Percentiles rank a stretch among this genome's conserved stretches.
phyloP scores from a whole-genome alignment of 345 rosid species.

The Limnanthes douglasii region DNA sequence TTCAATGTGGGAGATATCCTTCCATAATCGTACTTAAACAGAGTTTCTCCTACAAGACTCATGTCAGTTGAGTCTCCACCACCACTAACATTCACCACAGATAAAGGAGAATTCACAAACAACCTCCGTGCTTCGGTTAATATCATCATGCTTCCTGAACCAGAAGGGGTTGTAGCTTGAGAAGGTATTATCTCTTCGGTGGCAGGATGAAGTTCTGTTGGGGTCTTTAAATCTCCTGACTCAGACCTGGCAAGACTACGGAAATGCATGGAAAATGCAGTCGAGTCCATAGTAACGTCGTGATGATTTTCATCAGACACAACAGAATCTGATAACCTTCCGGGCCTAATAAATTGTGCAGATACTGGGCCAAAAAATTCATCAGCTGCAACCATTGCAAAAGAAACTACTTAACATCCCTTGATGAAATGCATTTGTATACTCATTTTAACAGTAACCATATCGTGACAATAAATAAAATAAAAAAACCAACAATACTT shows the following conservation, averaged over 20 bases:
- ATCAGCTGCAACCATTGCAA: slow-evolving; percentile 27
- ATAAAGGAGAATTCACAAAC: slow-evolving; percentile 12
- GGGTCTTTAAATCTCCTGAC: slow-evolving; percentile 44
- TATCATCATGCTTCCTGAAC: slow-evolving; percentile 43
- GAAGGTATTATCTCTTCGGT: slow-evolving; percentile 48
- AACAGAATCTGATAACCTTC: slow-evolving; percentile 48
- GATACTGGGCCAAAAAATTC: slow-evolving; percentile 86
- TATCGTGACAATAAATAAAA: neutral
- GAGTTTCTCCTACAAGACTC: slow-evolving; percentile 69
- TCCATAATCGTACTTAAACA: slow-evolving; percentile 45
- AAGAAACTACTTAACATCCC: slow-evolving; percentile 7
- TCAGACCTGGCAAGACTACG: slow-evolving; percentile 65
- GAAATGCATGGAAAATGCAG: slow-evolving; percentile 84
- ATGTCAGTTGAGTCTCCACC: slow-evolving; percentile 71
- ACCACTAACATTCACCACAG: slow-evolving; percentile 27
- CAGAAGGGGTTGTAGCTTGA: slow-evolving; percentile 20
- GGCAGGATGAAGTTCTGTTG: slow-evolving; percentile 12
- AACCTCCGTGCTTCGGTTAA: slow-evolving; percentile 38
- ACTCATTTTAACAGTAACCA: neutral
- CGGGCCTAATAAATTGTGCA: slow-evolving; percentile 57
- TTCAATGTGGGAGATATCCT: slow-evolving; percentile 56
- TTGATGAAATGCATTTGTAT: neutral
- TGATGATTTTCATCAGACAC: slow-evolving; percentile 57
- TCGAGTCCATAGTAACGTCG: slow-evolving; percentile 89
- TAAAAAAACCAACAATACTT: too few relatives aligned